These are phyloP conservation scores for Phytopythium chamaehyphon DNA, from an alignment of 352 stramenopile species.

Conservation along the genomic window DNA sequence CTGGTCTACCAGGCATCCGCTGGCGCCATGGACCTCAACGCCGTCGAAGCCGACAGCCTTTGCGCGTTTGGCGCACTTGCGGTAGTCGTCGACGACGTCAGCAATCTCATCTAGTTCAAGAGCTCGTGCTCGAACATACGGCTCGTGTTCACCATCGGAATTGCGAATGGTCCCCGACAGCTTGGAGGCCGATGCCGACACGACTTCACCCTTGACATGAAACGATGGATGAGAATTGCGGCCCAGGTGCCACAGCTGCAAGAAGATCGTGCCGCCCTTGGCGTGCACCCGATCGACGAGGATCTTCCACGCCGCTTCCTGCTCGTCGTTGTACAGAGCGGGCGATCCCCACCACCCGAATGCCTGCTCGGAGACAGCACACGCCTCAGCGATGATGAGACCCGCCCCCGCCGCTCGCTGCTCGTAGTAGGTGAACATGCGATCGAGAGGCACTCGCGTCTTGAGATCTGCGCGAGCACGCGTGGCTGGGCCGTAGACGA, in stretches of 20 bases:
- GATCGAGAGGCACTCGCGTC: slow-evolving; percentile 15
- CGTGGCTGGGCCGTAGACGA: slow-evolving; percentile 37
- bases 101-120: slow-evolving; percentile 26
- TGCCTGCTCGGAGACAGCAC: slow-evolving; percentile 22
- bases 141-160: slow-evolving; percentile 12
- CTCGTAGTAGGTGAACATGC: slow-evolving; percentile 35
- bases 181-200: slow-evolving; percentile 28
- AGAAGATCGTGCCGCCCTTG: slow-evolving; percentile 68
- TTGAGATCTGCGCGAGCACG: slow-evolving; percentile 15
- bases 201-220: slow-evolving; percentile 41
- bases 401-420: slow-evolving; percentile 25
- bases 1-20: slow-evolving; percentile 88
- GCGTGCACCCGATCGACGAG: slow-evolving; percentile 65
- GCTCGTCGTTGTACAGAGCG: slow-evolving; percentile 32
- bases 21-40: slow-evolving; percentile 53
- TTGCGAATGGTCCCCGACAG: slow-evolving; percentile 18
- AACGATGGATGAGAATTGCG: slow-evolving; percentile 49
- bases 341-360: slow-evolving; percentile 30
- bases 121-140: slow-evolving; percentile 16
- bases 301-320: slow-evolving; percentile 35
- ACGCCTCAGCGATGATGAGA: slow-evolving; percentile 46
- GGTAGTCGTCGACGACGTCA: slow-evolving; percentile 73
- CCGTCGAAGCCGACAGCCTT: slow-evolving; percentile 67
- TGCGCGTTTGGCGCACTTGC: slow-evolving; percentile 42
- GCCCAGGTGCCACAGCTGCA: slow-evolving; percentile 85